Evolutionary conservation across 345 rosid species (phyloP).

Genomic region (Brassica carinata): DNA sequence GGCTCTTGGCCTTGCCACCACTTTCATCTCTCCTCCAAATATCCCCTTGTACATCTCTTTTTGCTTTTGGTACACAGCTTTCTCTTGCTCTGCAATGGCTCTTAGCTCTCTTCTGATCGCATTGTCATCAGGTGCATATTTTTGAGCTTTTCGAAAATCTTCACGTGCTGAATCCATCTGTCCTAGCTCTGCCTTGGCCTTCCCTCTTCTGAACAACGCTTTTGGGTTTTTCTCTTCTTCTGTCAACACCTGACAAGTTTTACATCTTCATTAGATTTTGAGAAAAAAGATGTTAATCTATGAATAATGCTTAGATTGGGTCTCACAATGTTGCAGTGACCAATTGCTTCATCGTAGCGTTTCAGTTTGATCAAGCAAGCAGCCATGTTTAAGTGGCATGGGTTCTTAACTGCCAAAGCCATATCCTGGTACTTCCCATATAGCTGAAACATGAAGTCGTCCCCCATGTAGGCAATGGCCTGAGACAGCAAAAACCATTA

Average conservation of each 20-base stretch:
- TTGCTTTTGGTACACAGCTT: conserved; percentile 76
- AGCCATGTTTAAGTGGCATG: conserved; percentile 93
- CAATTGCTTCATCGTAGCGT: conserved; percentile 82
- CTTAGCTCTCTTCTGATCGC: conserved; percentile 78
- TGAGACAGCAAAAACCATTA: conserved; percentile 38
- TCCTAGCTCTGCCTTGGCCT: conserved; percentile 88
- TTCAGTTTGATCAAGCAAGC: conserved; percentile 88
- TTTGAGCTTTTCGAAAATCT: conserved; percentile 79
- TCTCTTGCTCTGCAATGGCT: conserved; percentile 75
- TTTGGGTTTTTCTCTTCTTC: conserved; percentile 93
- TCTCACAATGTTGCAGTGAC: conserved; percentile 66
- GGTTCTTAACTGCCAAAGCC: conserved; percentile 98
- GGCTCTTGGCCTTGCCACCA: conserved; percentile 39
- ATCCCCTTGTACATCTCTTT: conserved; percentile 86
- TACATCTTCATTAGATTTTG: conserved; percentile 16
- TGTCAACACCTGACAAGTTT: conserved; percentile 58
- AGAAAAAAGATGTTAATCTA: not conserved
- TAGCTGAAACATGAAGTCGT: conserved; percentile 95
- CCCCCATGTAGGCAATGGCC: conserved; percentile 96
- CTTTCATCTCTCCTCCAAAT: conserved; percentile 58
- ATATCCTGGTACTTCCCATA: conserved; percentile 94
- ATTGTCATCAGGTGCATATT: conserved; percentile 80
- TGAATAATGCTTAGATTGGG: no score
- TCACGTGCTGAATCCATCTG: conserved; percentile 90
- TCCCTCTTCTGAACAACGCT: conserved; percentile 92